Percentiles rank a stretch among this genome's conserved stretches.
These are phyloP conservation scores for Cryptosporidium baileyi DNA, from an alignment of 169 alveolate genomes.

Conservation along the genomic window DNA sequence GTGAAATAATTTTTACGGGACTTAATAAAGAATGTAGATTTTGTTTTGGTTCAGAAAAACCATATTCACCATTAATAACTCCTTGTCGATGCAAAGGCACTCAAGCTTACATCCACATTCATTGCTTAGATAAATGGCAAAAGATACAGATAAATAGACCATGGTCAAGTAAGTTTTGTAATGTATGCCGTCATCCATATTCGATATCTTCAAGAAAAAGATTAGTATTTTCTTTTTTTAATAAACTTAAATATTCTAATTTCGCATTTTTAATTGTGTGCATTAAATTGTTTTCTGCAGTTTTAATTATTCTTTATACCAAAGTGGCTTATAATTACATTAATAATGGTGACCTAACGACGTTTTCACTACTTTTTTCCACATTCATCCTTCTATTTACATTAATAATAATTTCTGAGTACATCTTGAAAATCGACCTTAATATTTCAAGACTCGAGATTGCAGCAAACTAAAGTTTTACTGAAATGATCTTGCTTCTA, in stretches of 20 bases:
- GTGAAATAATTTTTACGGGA: not conserved
- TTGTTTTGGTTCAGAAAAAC: conserved; percentile 65
- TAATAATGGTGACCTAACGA: too few species aligned
- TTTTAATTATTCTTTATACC: not conserved
- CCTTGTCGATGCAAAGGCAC: conserved; percentile 87
- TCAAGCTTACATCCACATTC: conserved; percentile 82
- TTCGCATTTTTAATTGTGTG: not conserved
- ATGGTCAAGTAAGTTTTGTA: conserved; percentile 41
- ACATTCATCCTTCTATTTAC: too few species aligned
- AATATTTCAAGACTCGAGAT: too few species aligned
- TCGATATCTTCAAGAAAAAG: not conserved
- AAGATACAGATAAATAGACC: conserved; percentile 17
- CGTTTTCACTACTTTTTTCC: too few species aligned
- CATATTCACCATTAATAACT: conserved; percentile 78
- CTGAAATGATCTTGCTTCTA: too few species aligned
- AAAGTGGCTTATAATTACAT: not conserved
- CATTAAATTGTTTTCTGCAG: not conserved
- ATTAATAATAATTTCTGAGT: too few species aligned
- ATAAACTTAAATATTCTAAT: not conserved
- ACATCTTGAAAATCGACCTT: too few species aligned
- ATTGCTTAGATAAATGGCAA: conserved; percentile 84
- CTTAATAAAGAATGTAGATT: conserved; percentile 36
- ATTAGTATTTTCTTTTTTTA: not conserved
- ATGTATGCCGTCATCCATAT: conserved; percentile 23
- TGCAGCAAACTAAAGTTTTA: too few species aligned